These are phyloP conservation scores for Phlegmacium glaucopus DNA, from an alignment of 768 basidiomycete genomes.

Conservation along the genomic window DNA sequence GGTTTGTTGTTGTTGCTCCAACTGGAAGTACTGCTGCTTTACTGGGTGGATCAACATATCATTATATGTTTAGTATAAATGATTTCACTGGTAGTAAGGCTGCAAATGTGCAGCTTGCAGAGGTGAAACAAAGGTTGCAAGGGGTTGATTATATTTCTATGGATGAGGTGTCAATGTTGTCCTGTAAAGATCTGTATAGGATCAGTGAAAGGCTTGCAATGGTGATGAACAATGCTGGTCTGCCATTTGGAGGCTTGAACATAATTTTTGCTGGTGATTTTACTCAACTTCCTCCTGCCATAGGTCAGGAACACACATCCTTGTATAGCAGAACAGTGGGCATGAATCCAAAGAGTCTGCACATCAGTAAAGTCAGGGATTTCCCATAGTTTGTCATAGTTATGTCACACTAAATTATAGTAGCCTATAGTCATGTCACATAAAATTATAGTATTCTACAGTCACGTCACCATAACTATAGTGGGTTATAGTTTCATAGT, in stretches of 20 bases:
- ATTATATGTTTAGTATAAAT: conserved; percentile 7
- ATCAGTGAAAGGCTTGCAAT: conserved; percentile 24
- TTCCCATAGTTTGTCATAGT: no score
- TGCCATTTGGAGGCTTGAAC: conserved; percentile 32
- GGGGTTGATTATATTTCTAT: conserved; percentile 35
- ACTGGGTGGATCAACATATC: conserved; percentile 7
- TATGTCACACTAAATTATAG: no score
- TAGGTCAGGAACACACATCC: conserved; percentile 14
- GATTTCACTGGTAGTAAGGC: no score
- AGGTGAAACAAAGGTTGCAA: conserved; percentile 8
- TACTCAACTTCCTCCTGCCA: conserved; percentile 26
- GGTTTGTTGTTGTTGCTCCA: conserved; percentile 6
- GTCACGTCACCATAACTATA: no score
- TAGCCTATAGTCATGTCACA: no score
- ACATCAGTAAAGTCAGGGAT: no score
- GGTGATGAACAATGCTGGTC: conserved; percentile 10
- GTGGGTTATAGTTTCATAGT: no score
- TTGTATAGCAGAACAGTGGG: conserved; percentile 13
- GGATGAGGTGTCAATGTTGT: conserved; percentile 42
- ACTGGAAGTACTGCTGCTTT: conserved; percentile 3
- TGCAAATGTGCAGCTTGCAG: conserved; percentile 4
- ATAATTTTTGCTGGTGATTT: conserved; percentile 39
- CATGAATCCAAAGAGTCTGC: neutral
- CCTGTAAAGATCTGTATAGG: conserved; percentile 26
- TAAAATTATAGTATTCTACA: no score